Base-by-base conservation (phyloP, 495 filamentous ascomycete genomes). In the Acidomyces sp. region DNA sequence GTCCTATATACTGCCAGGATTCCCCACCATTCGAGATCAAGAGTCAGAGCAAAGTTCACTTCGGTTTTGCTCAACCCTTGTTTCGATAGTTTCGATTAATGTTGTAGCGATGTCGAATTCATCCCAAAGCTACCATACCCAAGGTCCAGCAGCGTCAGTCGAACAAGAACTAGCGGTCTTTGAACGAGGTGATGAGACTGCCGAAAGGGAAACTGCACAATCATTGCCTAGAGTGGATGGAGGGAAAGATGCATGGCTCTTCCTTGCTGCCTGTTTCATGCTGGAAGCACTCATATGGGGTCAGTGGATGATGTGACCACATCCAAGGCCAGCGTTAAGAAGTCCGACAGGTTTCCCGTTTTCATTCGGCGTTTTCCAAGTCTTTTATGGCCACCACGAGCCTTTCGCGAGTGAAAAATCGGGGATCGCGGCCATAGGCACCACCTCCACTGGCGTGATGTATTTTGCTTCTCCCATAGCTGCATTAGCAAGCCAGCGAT, bases 261-360 rank as follows among this genome's bases (percentile, higher is more conserved):
- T 77, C 44, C 62, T 85, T 0, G 60, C 65, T 1, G 72, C 69
- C 3, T 68, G 68, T 46, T 81, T 81, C 55, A 55, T 73, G 38
- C 59, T 82, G 20, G 77, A 83, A 48, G 69, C 62, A n/a, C 55
- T 81, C 9, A 61, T 78, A 17, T 82, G 76, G 77, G 77, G 75
- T 75, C 54, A 3, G 27, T 11, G n/a, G 7, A 4, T 16, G 9
- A 29, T 6, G 12, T 28, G 4, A 4, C 25, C 19, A 48, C 60
- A 53, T 22, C 13, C 9, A 19, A 37, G 25, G 26, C 7, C 13
- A 10, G 4, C 33, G 25, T 2, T 33, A 19, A 15, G n/a, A 26
- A 4, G 2, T 45, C 25, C 20, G 15, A 27, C 26, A 78, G 75
- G 78, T 22, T 81, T 81, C 53, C 66, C 75, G 2, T 75, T 72